These are phyloP conservation scores for Letharia lupina DNA, from an alignment of 495 filamentous ascomycete genomes.

Conservation along the genomic window DNA sequence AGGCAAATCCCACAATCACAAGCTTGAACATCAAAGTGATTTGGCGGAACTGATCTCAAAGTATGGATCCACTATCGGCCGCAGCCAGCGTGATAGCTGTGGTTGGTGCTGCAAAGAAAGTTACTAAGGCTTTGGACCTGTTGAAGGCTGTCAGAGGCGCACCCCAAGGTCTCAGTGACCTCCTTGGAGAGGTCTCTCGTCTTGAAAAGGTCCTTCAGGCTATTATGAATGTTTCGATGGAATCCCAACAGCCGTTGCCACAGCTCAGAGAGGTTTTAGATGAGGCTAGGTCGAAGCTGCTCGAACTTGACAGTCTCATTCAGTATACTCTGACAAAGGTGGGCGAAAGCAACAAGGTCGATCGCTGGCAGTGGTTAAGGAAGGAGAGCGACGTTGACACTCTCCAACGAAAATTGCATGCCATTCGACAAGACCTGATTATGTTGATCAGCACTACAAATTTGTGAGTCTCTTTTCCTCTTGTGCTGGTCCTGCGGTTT, in stretches of 20 bases:
- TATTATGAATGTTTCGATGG: neutral
- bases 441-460: neutral
- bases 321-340: conserved; percentile 2
- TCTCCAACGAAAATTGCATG: neutral
- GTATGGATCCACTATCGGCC: neutral
- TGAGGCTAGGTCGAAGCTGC: neutral
- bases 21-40: no score
- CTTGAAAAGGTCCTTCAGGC: neutral
- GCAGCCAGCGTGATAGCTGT: neutral
- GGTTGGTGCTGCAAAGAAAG: neutral
- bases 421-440: conserved; percentile 1
- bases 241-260: neutral
- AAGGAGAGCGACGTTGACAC: neutral
- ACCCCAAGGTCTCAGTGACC: neutral
- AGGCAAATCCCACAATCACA: no score
- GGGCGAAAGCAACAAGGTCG: neutral
- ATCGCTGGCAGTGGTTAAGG: conserved; percentile 7
- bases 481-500: neutral
- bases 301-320: conserved; percentile 1
- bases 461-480: neutral
- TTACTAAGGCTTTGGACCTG: neutral
- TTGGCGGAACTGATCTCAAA: no score
- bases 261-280: neutral
- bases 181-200: neutral
- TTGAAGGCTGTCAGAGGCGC: conserved; percentile 1